Conservation (phyloP, 768 basidiomycete genomes). For the Gyrodon lividus region DNA sequence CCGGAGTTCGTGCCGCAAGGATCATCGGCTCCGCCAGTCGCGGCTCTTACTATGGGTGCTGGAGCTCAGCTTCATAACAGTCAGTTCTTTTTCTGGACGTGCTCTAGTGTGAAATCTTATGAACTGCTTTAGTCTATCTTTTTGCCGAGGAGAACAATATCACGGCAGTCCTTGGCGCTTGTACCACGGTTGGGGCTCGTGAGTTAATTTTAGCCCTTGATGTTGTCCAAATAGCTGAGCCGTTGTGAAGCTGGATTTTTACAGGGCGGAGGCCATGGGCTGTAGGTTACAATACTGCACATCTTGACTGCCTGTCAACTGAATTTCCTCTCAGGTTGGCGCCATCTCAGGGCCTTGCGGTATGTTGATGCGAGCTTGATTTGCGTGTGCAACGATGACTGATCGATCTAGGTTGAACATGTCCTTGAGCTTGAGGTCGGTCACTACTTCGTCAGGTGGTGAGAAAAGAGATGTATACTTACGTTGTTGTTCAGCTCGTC, state of each 20-base stretch:
- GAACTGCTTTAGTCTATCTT: conserved; percentile 8
- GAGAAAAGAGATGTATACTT: neutral
- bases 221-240: too few species aligned
- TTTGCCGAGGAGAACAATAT: conserved; percentile 9
- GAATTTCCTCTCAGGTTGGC: conserved; percentile 19
- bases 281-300: conserved; percentile 4
- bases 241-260: conserved; percentile 40
- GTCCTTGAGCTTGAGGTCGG: conserved; percentile 40
- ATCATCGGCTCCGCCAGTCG: conserved; percentile 7
- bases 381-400: neutral
- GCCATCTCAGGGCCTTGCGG: conserved; percentile 40
- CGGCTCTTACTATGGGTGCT: conserved; percentile 14
- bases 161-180: conserved; percentile 16
- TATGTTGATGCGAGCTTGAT: conserved; percentile 1
- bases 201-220: neutral
- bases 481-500: conserved; percentile 29
- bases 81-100: neutral
- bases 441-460: neutral
- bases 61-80: conserved; percentile 13
- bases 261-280: conserved; percentile 47
- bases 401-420: conserved; percentile 39
- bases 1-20: conserved; percentile 18
- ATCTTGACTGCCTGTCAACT: neutral
- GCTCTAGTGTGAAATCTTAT: neutral
- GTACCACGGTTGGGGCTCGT: conserved; percentile 20